A percentile compares a stretch with the other conserved stretches of the same genome.
Evolutionary conservation across 2,329 filamentous ascomycete genomes (phyloP).

Genomic region (Thielaviopsis musarum): DNA sequence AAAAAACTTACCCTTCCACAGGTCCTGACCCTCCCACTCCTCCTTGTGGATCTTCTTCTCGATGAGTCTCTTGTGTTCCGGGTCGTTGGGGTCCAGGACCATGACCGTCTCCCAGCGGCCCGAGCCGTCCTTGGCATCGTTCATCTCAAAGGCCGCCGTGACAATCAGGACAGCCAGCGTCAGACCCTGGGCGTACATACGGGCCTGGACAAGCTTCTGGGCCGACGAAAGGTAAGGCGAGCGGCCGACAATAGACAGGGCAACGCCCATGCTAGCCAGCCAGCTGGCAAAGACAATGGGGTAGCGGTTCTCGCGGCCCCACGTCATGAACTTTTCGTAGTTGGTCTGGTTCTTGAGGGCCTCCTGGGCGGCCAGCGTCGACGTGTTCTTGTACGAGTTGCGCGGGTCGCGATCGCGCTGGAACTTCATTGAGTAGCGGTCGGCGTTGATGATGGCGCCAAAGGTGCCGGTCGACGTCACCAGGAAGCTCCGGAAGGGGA

Average conservation of each 20-base stretch:
- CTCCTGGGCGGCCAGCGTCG: slow-evolving; percentile 37
- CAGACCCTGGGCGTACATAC: slow-evolving; percentile 83
- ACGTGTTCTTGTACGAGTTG: slow-evolving; percentile 46
- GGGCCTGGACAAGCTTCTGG: slow-evolving; percentile 87
- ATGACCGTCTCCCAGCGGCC: slow-evolving; percentile 74
- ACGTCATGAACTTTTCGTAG: slow-evolving; percentile 48
- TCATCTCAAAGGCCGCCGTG: slow-evolving; percentile 64
- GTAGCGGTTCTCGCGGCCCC: slow-evolving; percentile 70
- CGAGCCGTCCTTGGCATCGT: slow-evolving; percentile 58
- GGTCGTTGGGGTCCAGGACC: slow-evolving; percentile 65
- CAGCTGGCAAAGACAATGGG: slow-evolving; percentile 68
- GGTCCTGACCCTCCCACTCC: slow-evolving; percentile 72
- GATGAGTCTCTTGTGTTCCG: slow-evolving; percentile 64
- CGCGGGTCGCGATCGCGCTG: slow-evolving; percentile 54
- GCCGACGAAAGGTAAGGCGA: slow-evolving; percentile 56
- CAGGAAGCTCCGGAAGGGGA: slow-evolving; percentile 85
- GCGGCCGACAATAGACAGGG: slow-evolving; percentile 59
- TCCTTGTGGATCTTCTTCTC: slow-evolving; percentile 82
- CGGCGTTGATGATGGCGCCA: slow-evolving; percentile 72
- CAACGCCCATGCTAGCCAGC: slow-evolving; percentile 62
- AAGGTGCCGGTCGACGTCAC: slow-evolving; percentile 71
- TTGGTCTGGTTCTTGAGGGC: slow-evolving; percentile 38
- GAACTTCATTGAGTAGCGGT: slow-evolving; percentile 48
- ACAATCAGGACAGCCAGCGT: slow-evolving; percentile 72
- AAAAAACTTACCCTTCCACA: slow-evolving; percentile 61